These are phyloP conservation scores for Xylariaceae sp. DNA, from an alignment of 2,329 filamentous ascomycete species.

Conservation along the genomic window DNA sequence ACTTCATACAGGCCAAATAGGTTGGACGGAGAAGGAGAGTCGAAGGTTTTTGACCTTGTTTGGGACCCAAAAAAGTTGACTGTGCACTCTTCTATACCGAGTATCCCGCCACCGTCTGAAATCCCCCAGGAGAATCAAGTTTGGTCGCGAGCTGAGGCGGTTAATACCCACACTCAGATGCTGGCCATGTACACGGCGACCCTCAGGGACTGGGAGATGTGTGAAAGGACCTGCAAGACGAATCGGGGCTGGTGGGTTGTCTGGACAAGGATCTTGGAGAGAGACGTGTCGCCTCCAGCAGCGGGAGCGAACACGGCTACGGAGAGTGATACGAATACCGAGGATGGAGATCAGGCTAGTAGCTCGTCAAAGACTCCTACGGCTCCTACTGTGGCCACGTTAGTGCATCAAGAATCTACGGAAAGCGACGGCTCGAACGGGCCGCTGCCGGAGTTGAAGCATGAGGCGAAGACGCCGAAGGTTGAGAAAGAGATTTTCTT, in stretches of 20 bases:
- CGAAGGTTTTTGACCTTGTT: slow-evolving; percentile 59
- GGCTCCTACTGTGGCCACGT: neutral
- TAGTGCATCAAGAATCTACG: slow-evolving; percentile 12
- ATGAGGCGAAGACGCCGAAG: slow-evolving; percentile 14
- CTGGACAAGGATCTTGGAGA: slow-evolving; percentile 56
- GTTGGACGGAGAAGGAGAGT: slow-evolving; percentile 37
- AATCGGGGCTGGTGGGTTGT: slow-evolving; percentile 68
- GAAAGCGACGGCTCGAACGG: slow-evolving; percentile 9
- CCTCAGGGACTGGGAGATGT: slow-evolving; percentile 40
- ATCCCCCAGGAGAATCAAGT: slow-evolving; percentile 27
- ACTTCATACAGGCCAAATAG: slow-evolving; percentile 56
- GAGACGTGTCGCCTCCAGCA: slow-evolving; percentile 6
- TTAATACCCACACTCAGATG: slow-evolving; percentile 64
- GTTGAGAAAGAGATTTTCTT: slow-evolving; percentile 60
- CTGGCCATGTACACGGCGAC: slow-evolving; percentile 55
- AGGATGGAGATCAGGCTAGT: neutral
- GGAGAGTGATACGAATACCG: neutral
- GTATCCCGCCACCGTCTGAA: slow-evolving; percentile 52
- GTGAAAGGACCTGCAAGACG: slow-evolving; percentile 65
- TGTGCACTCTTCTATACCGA: slow-evolving; percentile 63
- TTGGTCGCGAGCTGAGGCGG: slow-evolving; percentile 62
- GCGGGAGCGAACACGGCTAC: neutral
- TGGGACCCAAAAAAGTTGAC: slow-evolving; percentile 58
- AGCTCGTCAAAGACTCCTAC: neutral
- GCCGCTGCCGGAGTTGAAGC: neutral